Evolutionary conservation across 2,329 filamentous ascomycete genomes (phyloP).

Genomic region (Trichophyton benhamiae): DNA sequence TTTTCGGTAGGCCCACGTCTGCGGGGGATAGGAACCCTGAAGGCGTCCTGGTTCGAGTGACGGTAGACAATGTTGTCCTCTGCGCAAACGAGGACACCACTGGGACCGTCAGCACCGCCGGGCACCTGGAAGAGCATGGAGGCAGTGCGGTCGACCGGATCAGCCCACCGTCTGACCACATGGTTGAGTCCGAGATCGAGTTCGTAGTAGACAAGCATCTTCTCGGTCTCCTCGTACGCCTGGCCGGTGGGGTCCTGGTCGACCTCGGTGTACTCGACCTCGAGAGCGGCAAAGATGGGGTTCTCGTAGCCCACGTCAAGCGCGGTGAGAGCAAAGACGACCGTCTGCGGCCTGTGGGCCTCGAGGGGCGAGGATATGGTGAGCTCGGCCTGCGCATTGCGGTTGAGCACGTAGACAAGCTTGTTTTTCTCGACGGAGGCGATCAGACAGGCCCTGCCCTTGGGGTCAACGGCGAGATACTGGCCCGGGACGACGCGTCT

Average conservation of each 20-base stretch:
- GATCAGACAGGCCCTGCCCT: slow-evolving; percentile 87
- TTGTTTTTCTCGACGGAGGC: slow-evolving; percentile 98
- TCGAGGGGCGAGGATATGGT: slow-evolving; percentile 95
- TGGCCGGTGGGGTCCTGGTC: slow-evolving; percentile 84
- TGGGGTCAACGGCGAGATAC: slow-evolving; percentile 89
- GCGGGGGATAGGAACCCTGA: slow-evolving; percentile 78
- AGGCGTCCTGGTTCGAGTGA: slow-evolving; percentile 87
- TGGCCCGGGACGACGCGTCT: slow-evolving; percentile 89
- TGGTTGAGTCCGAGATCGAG: slow-evolving; percentile 94
- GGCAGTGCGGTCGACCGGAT: slow-evolving; percentile 79
- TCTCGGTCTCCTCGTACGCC: slow-evolving; percentile 71
- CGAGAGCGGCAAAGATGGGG: slow-evolving; percentile 86
- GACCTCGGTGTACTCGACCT: slow-evolving; percentile 81
- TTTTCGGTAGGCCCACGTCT: slow-evolving; percentile 82
- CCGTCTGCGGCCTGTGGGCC: slow-evolving; percentile 81
- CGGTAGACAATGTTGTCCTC: slow-evolving; percentile 92
- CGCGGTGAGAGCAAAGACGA: slow-evolving; percentile 78
- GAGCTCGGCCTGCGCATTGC: slow-evolving; percentile 85
- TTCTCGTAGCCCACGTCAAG: slow-evolving; percentile 96
- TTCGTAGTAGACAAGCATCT: slow-evolving; percentile 91
- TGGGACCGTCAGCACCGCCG: slow-evolving; percentile 83
- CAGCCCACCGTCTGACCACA: slow-evolving; percentile 91
- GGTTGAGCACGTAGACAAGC: slow-evolving; percentile 94
- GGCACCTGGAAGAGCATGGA: slow-evolving; percentile 91
- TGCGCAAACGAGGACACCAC: slow-evolving; percentile 86